phyloP scores from a whole-genome alignment of 164 flowering plant genomes.

The Berberis thunbergii region DNA sequence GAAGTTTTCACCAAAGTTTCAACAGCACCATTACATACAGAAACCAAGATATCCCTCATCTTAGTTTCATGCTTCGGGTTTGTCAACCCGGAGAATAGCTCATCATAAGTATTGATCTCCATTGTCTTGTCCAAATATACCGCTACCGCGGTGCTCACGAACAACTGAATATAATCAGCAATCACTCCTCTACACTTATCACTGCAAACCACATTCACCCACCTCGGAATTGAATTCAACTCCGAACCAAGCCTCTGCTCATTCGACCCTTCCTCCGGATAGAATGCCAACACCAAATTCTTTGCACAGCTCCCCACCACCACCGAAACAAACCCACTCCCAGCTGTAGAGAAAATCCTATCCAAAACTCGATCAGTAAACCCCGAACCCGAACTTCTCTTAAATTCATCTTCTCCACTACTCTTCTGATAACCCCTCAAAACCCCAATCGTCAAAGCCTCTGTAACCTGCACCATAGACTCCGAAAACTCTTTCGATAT shows the following conservation, averaged over 20 bases:
- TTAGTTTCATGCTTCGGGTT: constrained; percentile 64
- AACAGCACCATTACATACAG: constrained; percentile 61
- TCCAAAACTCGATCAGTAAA: constrained; percentile 49
- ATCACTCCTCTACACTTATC: constrained; percentile 43
- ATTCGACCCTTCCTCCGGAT: constrained; percentile 16
- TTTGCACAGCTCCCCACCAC: constrained; percentile 92
- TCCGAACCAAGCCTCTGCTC: constrained; percentile 10
- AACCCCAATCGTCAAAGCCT: constrained; percentile 62
- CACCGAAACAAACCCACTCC: constrained; percentile 80
- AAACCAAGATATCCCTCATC: constrained; percentile 48
- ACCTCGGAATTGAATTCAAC: constrained; percentile 34
- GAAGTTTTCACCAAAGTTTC: constrained; percentile 74
- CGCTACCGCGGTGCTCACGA: constrained; percentile 76
- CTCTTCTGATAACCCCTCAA: constrained; percentile 41
- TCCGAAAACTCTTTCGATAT: constrained; percentile 53
- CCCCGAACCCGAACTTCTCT: too few relatives aligned
- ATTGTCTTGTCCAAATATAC: constrained; percentile 81
- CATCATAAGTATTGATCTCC: constrained; percentile 67
- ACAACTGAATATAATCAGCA: constrained; percentile 49
- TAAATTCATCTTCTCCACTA: too few relatives aligned
- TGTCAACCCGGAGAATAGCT: constrained; percentile 70
- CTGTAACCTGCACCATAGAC: constrained; percentile 36
- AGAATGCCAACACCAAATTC: constrained; percentile 63
- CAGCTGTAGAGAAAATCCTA: constrained; percentile 52
- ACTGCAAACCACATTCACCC: constrained; percentile 30